Evolutionary conservation across 2,329 filamentous ascomycete genomes (phyloP), one percentile per base, ranked within the genome.

Genomic region (Ilyonectria sp.): DNA sequence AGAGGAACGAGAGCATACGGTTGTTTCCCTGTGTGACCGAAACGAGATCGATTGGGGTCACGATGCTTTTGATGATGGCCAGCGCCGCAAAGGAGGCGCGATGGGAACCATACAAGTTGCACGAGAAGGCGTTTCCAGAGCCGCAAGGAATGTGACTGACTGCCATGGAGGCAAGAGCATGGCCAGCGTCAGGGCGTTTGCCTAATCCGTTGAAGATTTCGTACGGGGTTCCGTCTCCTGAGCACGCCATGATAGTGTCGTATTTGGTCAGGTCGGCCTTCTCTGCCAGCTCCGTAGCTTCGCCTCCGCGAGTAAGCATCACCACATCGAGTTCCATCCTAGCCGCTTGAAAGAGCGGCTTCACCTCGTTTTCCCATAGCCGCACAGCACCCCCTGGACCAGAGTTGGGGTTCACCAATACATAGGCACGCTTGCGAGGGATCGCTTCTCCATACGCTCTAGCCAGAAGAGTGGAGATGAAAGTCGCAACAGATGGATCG

Each of bases 201-300:
- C 89, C 94, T 35, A 99, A 83, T 0, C 96, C 96, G 78, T 99
- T 98, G 84, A 98, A 97, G 9, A 97, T 92, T 81, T 99, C 96
- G 78, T 97, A 92, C 0, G 94, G 92, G 44, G 97, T 86, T 10
- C 96, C 96, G 75, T 99, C 96, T 5, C 96, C 96, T 1, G 95
- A 98, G 78, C 94, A 96, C 69, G 94, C 93, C 29, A 95, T 90
- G 15, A 98, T 88, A 9, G 94, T 92, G 82, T 99, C 96, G 80
- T 91, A 97, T 2, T 87, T 88, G 54, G 94, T 89, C 31, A 96
- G 86, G 76, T 98, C 93, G 55, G 97, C 82, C 47, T 90, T 86
- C 77, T 93, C 86, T 11, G 90, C 91, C 67, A 98, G 91, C 21
- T 94, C 92, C 1, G 91, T 86, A 1, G 93, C 96, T 81, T 98